These are phyloP conservation scores for Pythium insidiosum DNA, from an alignment of 352 stramenopile genomes.

Conservation along the genomic window DNA sequence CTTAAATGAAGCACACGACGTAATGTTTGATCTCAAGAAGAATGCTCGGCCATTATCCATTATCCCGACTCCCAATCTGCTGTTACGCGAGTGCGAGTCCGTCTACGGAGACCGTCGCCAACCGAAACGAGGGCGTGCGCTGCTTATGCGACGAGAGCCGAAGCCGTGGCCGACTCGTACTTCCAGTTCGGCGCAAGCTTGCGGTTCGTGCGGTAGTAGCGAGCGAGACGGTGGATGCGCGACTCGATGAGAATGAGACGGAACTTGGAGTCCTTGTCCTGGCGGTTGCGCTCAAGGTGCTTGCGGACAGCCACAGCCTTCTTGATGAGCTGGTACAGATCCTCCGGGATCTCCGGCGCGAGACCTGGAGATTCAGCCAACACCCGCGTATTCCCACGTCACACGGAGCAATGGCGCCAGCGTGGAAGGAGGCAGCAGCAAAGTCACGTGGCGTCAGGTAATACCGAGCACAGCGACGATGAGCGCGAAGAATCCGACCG, in stretches of 20 bases:
- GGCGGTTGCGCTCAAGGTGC: conserved; percentile 99
- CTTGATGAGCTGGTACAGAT: conserved; percentile 99
- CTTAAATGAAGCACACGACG: too few relatives aligned
- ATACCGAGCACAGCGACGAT: conserved; percentile 50
- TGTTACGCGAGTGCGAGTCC: too few relatives aligned
- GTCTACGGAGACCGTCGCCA: too few relatives aligned
- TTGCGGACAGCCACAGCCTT: conserved; percentile 99
- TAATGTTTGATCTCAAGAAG: too few relatives aligned
- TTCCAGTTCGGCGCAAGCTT: conserved; percentile 99
- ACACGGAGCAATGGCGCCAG: too few relatives aligned
- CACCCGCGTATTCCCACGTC: conserved; percentile 83
- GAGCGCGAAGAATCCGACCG: neutral
- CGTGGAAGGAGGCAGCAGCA: too few relatives aligned
- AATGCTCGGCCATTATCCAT: too few relatives aligned
- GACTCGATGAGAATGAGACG: conserved; percentile 99
- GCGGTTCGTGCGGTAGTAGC: conserved; percentile 99
- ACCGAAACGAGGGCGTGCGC: too few relatives aligned
- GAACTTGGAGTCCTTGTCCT: conserved; percentile 99
- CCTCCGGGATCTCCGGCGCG: conserved; percentile 98
- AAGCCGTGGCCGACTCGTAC: conserved; percentile 98
- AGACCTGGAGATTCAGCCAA: conserved; percentile 59
- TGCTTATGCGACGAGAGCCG: conserved; percentile 98
- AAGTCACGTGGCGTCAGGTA: conserved; percentile 73
- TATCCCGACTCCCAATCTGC: too few relatives aligned
- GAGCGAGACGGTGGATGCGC: conserved; percentile 97